Conservation (phyloP, 129 eudicot genomes). For the Flaveria bidentis region DNA sequence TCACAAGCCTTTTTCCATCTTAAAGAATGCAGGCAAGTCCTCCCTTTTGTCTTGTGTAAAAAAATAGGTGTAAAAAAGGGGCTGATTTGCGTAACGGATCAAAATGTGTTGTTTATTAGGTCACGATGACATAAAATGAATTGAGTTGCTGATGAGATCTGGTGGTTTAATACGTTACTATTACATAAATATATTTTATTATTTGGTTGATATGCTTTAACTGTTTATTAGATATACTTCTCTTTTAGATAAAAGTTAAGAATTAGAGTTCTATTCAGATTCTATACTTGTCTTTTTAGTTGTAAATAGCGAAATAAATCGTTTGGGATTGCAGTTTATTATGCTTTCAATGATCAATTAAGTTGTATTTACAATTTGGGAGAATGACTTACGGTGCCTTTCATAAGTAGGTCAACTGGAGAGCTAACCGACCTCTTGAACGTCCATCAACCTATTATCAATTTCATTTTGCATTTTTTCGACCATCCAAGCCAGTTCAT, state of each 20-base stretch:
- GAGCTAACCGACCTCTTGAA: not conserved
- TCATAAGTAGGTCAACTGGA: not conserved
- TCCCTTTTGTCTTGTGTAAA: not conserved
- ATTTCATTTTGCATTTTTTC: not conserved
- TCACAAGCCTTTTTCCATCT: constrained; percentile 91
- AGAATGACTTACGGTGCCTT: not conserved
- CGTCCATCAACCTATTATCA: not conserved
- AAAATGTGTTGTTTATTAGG: not conserved
- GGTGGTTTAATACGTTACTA: not conserved
- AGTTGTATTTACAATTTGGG: not conserved
- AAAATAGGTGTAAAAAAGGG: not conserved
- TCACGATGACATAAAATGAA: not conserved
- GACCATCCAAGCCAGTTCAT: not conserved
- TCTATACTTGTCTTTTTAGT: not conserved
- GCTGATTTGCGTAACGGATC: not conserved
- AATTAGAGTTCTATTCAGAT: not conserved
- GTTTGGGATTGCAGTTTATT: not conserved
- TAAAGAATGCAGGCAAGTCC: constrained; percentile 82
- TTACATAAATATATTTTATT: too few relatives aligned
- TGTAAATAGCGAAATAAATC: not conserved
- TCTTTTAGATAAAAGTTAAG: not conserved
- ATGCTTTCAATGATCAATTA: not conserved
- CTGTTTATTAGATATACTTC: not conserved
- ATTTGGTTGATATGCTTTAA: not conserved
- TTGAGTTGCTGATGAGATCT: not conserved